phyloP scores from a whole-genome alignment of 2,329 filamentous ascomycete genomes.

The Penicillium sp. region DNA sequence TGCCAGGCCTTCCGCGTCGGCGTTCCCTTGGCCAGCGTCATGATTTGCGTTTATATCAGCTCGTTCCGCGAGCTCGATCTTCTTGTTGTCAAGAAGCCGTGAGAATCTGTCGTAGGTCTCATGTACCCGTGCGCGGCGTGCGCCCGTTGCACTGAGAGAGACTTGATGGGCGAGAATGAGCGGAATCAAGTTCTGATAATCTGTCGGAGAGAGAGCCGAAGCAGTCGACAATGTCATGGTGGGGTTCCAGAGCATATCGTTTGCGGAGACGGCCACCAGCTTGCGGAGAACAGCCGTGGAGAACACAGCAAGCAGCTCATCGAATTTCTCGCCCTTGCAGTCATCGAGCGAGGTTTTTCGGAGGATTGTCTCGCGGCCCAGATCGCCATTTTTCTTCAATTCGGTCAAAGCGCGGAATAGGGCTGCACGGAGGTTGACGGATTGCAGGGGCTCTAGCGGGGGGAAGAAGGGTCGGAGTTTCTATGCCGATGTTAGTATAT shows the following conservation, averaged over 20 bases:
- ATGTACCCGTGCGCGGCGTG: constrained; percentile 59
- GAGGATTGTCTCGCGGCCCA: constrained; percentile 75
- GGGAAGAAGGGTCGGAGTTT: constrained; percentile 91
- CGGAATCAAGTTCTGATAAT: constrained; percentile 52
- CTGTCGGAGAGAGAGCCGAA: constrained; percentile 27
- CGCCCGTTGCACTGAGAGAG: constrained; percentile 60
- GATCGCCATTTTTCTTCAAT: constrained; percentile 78
- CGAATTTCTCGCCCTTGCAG: constrained; percentile 85
- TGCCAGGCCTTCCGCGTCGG: constrained; percentile 36
- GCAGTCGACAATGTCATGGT: constrained; percentile 59
- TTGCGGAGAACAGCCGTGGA: constrained; percentile 80
- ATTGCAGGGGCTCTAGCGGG: constrained; percentile 83
- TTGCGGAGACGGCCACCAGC: constrained; percentile 48
- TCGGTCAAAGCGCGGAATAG: constrained; percentile 78
- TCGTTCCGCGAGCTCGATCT: constrained; percentile 50
- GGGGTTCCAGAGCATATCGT: constrained; percentile 46
- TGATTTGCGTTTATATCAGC: constrained; percentile 27
- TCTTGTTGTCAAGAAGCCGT: constrained; percentile 62
- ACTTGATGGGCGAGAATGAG: constrained; percentile 71
- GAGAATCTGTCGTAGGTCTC: constrained; percentile 63
- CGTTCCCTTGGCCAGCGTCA: constrained; percentile 30
- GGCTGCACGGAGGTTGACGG: constrained; percentile 80
- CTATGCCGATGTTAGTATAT: constrained; percentile 45
- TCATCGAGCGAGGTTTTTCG: constrained; percentile 97
- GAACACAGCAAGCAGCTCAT: constrained; percentile 79